Base-by-base conservation (phyloP, 768 basidiomycete species). In the Pisolithus tinctorius region DNA sequence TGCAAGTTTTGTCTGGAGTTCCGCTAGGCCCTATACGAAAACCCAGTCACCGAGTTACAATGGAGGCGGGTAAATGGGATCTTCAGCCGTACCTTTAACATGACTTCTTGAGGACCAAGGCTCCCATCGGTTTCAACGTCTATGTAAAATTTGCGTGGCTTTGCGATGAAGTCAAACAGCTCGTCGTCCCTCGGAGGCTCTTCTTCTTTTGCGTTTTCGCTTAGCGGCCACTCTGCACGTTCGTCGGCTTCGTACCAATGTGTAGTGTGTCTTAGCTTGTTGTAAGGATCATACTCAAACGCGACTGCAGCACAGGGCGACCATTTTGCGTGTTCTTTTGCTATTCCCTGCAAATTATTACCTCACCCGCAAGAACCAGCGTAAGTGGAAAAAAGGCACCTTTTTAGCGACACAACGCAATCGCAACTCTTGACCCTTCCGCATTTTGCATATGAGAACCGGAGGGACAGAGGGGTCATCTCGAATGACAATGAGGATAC, bases 271-370 rank as follows among this genome's bases (percentile, higher is more conserved):
- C 93, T 83, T 30, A 99, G 76, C 67, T 93, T 93, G 72, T 99
- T 99, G 74, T 97, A 80, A 11, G 96, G 96, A 68, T 99, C 96
- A 56, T 99, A 99, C 71, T 99, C 96, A 57, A 95, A 98, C 7
- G 86, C 82, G 16, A 99, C 85, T 7, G 96, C 93, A 1, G 93
- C 88, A 54, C 93, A 89, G 11, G 96, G 95, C 0, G 93, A 95
- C 92, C 95, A 99, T 71, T 99, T 99, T 11, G 96, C 93, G 64
- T 99, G 96, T 66, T 96, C 93, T 74, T 97, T 97, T 4, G 95
- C 93, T 53, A 96, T 86, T 39, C 95, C 95, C 95, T 97, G 61
- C n/a, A 34, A 41, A 20, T 20, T 13, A 36, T 25, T 47, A 30
- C 23, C 20, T 31, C 48, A 43, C 52, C 51, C 23, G 36, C 43